Evolutionary conservation across 1,284 basidiomycete species (phyloP), one percentile per base, ranked within the genome.

Genomic region (Puccinia coronata): DNA sequence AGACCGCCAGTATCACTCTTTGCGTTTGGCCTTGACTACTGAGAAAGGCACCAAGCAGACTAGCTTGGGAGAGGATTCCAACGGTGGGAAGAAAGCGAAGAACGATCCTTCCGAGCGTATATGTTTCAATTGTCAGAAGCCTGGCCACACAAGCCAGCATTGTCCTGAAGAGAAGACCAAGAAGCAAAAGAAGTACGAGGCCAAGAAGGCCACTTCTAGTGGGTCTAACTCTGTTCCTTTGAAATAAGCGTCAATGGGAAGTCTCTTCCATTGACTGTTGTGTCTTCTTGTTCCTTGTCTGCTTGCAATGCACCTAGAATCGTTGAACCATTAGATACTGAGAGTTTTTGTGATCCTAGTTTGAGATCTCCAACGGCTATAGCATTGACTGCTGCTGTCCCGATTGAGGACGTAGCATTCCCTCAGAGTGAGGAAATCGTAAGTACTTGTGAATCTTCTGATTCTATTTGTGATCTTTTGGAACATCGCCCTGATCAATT

Each of bases 91-190:
- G n/a, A 75, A n/a, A 6, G 43, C 20, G 16, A 31, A 43, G 6
- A 8, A 31, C 4, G 57, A 61, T 0, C 16, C 53, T 3, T 39
- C n/a, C 23, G 36, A 36, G 31, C 51, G n/a, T 18, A 2, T 43
- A 6, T 61, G 73, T 43, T 75, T 61, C 28, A 59, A 57, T 31
- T 74, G 73, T 61, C 3, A 34, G 18, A 51, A 59, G 31, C 2
- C 25, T 5, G 73, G 73, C 4, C 53, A 75, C 20, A 28, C 2
- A 1, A 57, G n/a, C 9, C 16, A 12, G 9, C 23, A 43, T 1
- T 75, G 73, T 61, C 31, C 51, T 2, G 51, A 36, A 8, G 31
- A 28, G 14, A 41, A 47, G 31, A n/a, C 73, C 1, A 34, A 59
- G 9, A 55, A 57, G 18, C 55, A 55, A 16, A 1, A 9, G 8